These are phyloP conservation scores for Coelastrella sp. DNA, from an alignment of 139 green algal species.

Conservation along the genomic window DNA sequence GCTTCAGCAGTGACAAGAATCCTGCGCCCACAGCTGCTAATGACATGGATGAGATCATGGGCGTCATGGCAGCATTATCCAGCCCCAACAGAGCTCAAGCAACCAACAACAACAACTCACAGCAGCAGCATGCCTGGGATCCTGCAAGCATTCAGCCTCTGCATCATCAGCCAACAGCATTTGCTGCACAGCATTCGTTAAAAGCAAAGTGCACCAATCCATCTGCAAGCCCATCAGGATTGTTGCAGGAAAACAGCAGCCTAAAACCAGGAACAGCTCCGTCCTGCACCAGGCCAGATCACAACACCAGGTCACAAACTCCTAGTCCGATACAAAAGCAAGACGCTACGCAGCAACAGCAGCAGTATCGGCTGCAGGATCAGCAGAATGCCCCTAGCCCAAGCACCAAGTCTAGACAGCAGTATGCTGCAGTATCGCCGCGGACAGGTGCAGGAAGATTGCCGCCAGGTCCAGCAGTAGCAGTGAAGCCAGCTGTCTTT, in stretches of 20 bases:
- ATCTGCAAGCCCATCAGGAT: too few species aligned
- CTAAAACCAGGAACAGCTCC: too few species aligned
- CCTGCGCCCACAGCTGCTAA: background rate
- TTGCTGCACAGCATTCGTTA: background rate
- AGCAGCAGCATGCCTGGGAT: too few species aligned
- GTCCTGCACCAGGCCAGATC: too few species aligned
- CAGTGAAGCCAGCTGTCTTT: slow-evolving; percentile 29
- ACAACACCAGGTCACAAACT: too few species aligned
- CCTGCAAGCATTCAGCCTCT: too few species aligned
- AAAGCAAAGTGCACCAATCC: background rate
- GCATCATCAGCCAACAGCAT: too few species aligned
- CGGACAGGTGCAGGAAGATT: too few species aligned
- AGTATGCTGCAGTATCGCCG: background rate
- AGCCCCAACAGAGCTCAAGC: background rate
- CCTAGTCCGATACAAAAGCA: background rate
- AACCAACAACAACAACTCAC: background rate
- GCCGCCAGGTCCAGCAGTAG: background rate
- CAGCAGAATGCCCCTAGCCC: background rate
- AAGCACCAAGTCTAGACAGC: background rate
- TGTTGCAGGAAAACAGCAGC: too few species aligned
- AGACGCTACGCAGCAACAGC: background rate
- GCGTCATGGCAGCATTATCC: slow-evolving; percentile 24
- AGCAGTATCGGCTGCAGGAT: background rate
- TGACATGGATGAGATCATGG: slow-evolving; percentile 38
- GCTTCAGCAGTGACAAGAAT: background rate